Percentiles rank a stretch among this genome's conserved stretches.
phyloP scores from a whole-genome alignment of 2,329 filamentous ascomycete species.

The Fusarium udum region DNA sequence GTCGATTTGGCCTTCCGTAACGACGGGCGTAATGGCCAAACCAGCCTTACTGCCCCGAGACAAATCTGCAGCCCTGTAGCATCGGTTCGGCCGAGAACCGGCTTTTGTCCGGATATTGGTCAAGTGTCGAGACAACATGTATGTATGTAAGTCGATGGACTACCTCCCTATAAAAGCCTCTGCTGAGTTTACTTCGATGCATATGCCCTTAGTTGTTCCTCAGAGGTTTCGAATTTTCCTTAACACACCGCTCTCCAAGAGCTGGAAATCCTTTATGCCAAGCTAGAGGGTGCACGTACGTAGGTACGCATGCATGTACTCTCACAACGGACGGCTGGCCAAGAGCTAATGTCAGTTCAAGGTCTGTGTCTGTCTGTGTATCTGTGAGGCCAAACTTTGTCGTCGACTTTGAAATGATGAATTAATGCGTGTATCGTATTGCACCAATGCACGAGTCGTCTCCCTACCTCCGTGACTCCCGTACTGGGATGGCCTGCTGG shows the following conservation, averaged over 20 bases:
- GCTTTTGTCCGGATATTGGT: constrained; percentile 10
- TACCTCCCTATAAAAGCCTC: neutral
- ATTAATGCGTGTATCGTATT: neutral
- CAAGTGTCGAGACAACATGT: neutral
- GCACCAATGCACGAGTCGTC: neutral
- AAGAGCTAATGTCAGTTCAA: constrained; percentile 3
- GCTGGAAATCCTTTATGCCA: neutral
- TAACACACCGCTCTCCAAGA: neutral
- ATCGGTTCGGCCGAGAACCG: constrained; percentile 32
- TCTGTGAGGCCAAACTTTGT: neutral
- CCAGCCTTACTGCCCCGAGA: neutral
- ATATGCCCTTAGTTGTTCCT: neutral
- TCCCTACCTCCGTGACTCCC: neutral
- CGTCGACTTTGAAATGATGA: neutral
- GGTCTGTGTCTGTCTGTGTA: neutral
- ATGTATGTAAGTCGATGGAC: neutral
- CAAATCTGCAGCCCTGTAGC: constrained; percentile 24
- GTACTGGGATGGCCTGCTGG: neutral
- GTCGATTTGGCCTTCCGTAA: too few species aligned
- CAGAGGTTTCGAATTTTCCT: neutral
- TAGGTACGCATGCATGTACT: neutral
- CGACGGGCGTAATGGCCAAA: constrained; percentile 7
- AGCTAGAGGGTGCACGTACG: constrained; percentile 2
- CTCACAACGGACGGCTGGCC: neutral
- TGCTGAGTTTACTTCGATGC: neutral